Evolutionary conservation across 2,329 filamentous ascomycete species (phyloP).

Genomic region (Thielaviopsis euricoi): DNA sequence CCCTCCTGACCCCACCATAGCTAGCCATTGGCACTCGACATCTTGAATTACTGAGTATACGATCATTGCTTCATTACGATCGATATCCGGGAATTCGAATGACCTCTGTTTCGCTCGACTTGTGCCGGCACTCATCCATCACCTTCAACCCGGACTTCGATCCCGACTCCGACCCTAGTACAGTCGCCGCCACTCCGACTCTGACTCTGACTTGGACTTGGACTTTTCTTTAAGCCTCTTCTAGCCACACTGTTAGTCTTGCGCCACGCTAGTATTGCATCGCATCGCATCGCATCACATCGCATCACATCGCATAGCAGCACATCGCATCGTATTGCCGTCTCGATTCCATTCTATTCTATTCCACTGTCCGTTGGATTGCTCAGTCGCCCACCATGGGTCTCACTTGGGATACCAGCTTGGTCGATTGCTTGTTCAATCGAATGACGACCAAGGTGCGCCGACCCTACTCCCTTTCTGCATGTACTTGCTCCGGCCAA

Average conservation of each 20-base stretch:
- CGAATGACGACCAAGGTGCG: conserved; percentile 42
- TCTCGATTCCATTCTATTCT: too few species aligned
- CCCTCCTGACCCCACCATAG: neutral
- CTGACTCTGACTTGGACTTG: neutral
- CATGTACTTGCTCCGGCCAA: neutral
- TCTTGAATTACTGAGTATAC: neutral
- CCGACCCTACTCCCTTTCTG: conserved; percentile 2
- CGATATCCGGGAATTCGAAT: neutral
- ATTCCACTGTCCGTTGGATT: neutral
- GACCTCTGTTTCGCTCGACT: neutral
- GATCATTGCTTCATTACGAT: neutral
- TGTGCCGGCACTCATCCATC: neutral
- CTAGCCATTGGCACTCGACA: neutral
- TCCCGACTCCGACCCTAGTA: neutral
- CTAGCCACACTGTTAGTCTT: too few species aligned
- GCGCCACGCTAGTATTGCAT: too few species aligned
- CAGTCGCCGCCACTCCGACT: neutral
- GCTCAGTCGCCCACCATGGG: conserved; percentile 7
- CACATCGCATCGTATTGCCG: too few species aligned
- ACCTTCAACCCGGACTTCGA: neutral
- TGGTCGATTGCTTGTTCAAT: conserved; percentile 41
- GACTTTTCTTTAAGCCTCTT: neutral
- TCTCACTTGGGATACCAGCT: conserved; percentile 29
- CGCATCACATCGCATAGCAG: too few species aligned
- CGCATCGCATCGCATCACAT: too few species aligned